These are phyloP conservation scores for Lolium rigidum DNA, from an alignment of 176 grass and related monocot species.

Conservation along the genomic window DNA sequence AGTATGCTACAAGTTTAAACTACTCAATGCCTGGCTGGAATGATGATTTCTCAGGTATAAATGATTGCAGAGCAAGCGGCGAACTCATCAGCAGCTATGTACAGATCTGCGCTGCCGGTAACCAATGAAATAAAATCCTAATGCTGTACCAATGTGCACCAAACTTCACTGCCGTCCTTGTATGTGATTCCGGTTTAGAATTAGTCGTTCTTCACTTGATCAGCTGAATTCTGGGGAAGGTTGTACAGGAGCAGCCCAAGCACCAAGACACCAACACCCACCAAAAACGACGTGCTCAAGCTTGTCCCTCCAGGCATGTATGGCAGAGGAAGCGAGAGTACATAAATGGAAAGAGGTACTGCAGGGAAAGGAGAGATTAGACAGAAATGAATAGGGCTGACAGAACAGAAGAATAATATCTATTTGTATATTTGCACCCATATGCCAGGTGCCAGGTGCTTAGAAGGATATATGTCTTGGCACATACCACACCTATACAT, in stretches of 20 bases:
- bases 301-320: conserved; percentile 64
- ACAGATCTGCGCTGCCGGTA: not conserved
- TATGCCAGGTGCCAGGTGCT: too few species aligned
- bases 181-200: not conserved
- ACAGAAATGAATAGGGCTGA: not conserved
- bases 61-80: not conserved
- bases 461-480: too few species aligned
- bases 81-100: conserved; percentile 15
- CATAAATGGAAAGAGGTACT: conserved; percentile 80
- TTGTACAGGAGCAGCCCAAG: conserved; percentile 82
- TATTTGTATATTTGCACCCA: not conserved
- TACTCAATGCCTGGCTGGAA: not conserved
- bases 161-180: conserved; percentile 1
- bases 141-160: not conserved
- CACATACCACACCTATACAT: too few species aligned
- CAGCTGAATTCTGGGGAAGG: conserved; percentile 57
- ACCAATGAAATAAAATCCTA: not conserved
- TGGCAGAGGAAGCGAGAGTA: conserved; percentile 77
- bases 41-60: not conserved
- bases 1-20: not conserved
- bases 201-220: conserved; percentile 53
- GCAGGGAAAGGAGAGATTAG: conserved; percentile 36
- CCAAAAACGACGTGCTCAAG: conserved; percentile 65
- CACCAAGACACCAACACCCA: conserved; percentile 68
- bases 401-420: not conserved